Evolutionary conservation across 257 asterid species (phyloP).

Genomic region (Jasminum sambac): DNA sequence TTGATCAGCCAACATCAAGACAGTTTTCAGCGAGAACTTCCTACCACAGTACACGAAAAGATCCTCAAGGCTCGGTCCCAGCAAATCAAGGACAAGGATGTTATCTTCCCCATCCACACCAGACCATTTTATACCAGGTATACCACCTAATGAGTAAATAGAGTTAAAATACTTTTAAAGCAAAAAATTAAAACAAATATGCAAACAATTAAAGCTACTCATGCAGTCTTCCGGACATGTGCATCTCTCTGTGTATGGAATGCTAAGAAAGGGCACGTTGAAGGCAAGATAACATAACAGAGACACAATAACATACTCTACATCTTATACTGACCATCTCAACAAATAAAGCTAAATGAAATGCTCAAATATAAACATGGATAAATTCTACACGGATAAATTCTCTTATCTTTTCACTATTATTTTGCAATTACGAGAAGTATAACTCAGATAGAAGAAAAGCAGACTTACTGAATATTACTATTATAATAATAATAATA

Average conservation of each 20-base stretch:
- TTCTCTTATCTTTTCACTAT: not conserved
- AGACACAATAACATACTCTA: not conserved
- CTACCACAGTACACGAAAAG: slow-evolving; percentile 90
- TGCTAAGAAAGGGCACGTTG: not conserved
- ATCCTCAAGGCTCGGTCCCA: slow-evolving; percentile 97
- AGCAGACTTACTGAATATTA: not conserved
- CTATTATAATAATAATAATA: not conserved
- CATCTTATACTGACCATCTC: not conserved
- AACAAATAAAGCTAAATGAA: not conserved
- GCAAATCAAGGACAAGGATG: slow-evolving; percentile 79
- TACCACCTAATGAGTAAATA: slow-evolving; percentile 59
- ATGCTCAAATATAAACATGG: not conserved
- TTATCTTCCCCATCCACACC: slow-evolving; percentile 93
- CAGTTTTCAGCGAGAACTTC: slow-evolving; percentile 87
- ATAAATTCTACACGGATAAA: not conserved
- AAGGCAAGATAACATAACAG: not conserved
- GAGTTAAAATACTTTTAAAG: not conserved
- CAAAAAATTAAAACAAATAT: slow-evolving; percentile 15
- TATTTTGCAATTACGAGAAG: not conserved
- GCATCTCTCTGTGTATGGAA: not conserved
- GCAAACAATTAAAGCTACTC: not conserved
- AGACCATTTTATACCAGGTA: slow-evolving; percentile 89
- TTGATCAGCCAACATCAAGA: slow-evolving; percentile 92
- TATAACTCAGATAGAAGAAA: not conserved
- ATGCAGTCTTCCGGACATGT: not conserved